phyloP scores from a whole-genome alignment of 257 asterid genomes.

The Solanum verrucosum region DNA sequence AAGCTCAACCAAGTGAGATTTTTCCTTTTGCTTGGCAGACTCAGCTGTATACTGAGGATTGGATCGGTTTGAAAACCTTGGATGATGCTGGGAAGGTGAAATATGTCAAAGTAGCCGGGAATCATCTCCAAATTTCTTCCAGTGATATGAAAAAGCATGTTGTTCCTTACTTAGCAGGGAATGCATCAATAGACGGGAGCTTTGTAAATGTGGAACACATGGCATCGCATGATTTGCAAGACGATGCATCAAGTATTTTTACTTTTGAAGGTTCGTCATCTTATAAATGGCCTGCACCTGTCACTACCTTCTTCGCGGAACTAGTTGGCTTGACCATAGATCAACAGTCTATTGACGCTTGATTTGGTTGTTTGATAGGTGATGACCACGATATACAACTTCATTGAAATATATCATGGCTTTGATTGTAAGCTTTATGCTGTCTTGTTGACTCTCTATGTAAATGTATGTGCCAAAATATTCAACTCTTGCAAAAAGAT shows the following conservation, averaged over 20 bases:
- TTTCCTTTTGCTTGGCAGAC: constrained; percentile 12
- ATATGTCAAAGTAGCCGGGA: constrained; percentile 53
- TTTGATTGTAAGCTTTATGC: not conserved
- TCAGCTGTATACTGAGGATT: constrained; percentile 41
- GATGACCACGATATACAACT: not conserved
- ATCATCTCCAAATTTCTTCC: constrained; percentile 69
- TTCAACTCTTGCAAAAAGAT: not conserved
- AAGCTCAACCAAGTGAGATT: not conserved
- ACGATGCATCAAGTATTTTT: not conserved
- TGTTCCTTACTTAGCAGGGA: constrained; percentile 53
- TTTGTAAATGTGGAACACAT: not conserved
- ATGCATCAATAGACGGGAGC: not conserved
- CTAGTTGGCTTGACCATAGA: constrained; percentile 23
- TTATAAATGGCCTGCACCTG: constrained; percentile 23
- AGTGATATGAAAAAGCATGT: constrained; percentile 56
- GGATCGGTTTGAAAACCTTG: constrained; percentile 74
- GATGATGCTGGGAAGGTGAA: constrained; percentile 66
- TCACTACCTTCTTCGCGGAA: constrained; percentile 30
- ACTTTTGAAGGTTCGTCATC: constrained; percentile 22
- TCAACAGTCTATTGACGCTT: not conserved
- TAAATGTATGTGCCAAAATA: not conserved
- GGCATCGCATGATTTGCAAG: not conserved
- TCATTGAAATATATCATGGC: not conserved
- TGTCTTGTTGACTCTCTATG: not conserved
- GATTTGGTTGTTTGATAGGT: not conserved